Percentiles rank a stretch among this genome's conserved stretches.
These are phyloP conservation scores for Pyricularia grisea DNA, from an alignment of 2,329 filamentous ascomycete genomes.

Conservation along the genomic window DNA sequence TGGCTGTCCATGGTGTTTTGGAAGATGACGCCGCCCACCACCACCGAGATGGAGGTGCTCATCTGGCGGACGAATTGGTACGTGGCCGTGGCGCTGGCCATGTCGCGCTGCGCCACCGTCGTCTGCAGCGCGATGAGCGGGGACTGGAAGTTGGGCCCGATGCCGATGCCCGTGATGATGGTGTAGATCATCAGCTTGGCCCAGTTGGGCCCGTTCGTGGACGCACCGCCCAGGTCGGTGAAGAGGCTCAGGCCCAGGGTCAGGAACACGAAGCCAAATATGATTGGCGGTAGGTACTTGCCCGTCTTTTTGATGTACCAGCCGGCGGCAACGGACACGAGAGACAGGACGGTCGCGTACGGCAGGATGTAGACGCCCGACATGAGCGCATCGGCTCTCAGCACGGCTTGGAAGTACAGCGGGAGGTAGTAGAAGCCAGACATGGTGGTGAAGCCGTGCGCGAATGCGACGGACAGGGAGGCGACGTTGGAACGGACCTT, in stretches of 20 bases:
- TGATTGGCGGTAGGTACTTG: constrained; percentile 40
- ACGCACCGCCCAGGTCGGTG: constrained; percentile 38
- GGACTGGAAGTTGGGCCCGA: constrained; percentile 49
- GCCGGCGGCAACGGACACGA: constrained; percentile 27
- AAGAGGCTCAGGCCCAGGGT: constrained; percentile 46
- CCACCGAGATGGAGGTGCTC: constrained; percentile 46
- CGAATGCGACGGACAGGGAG: constrained; percentile 56
- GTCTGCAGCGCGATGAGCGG: constrained; percentile 57
- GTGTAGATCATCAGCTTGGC: constrained; percentile 39
- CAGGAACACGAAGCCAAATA: constrained; percentile 37
- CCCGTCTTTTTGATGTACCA: constrained; percentile 18
- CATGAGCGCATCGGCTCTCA: constrained; percentile 48
- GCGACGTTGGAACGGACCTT: constrained; percentile 54
- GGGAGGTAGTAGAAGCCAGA: constrained; percentile 66
- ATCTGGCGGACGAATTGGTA: constrained; percentile 52
- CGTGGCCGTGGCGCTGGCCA: constrained; percentile 53
- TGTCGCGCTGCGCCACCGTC: constrained; percentile 47
- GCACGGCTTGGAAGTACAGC: constrained; percentile 62
- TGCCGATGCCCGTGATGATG: constrained; percentile 43
- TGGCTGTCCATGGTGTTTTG: constrained; percentile 30
- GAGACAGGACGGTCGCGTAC: constrained; percentile 36
- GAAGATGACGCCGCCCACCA: constrained; percentile 39
- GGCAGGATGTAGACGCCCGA: constrained; percentile 56
- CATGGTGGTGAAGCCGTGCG: constrained; percentile 71
- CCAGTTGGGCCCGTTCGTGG: constrained; percentile 32